Evolutionary conservation across 768 basidiomycete species (phyloP).

Genomic region (Serendipita sp.): DNA sequence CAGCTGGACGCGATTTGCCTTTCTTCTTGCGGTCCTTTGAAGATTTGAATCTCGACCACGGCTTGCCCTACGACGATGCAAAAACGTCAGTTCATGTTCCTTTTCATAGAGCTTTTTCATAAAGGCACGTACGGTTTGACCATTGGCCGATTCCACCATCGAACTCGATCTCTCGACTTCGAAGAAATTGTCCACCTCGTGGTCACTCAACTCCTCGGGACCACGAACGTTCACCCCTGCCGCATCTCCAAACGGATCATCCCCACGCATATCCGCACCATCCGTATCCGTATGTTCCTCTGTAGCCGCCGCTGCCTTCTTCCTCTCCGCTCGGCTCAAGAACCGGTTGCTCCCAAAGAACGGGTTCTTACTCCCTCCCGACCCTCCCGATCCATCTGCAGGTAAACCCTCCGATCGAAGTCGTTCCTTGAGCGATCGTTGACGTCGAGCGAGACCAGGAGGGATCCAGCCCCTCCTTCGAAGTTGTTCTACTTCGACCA

Average conservation of each 20-base stretch:
- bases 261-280: neutral
- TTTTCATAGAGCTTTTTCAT: too few species aligned
- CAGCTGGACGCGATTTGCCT: neutral
- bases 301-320: neutral
- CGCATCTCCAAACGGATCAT: slow-evolving; percentile 2
- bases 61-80: neutral
- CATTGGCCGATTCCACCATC: neutral
- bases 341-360: slow-evolving; percentile 2
- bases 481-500: neutral
- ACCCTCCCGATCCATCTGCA: neutral
- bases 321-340: neutral
- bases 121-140: too few species aligned
- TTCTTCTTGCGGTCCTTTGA: slow-evolving; percentile 3
- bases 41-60: neutral
- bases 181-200: slow-evolving; percentile 3
- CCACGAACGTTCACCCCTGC: neutral
- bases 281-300: neutral
- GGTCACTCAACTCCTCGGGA: neutral
- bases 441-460: neutral
- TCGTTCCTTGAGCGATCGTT: slow-evolving; percentile 2
- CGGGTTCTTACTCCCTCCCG: neutral
- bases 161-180: slow-evolving; percentile 1
- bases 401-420: neutral
- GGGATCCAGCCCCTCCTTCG: slow-evolving; percentile 1
- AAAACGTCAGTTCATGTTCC: neutral